Evolutionary conservation across 176 grass and related monocot genomes (phyloP).

Genomic region (Echinochloa phyllopogon): DNA sequence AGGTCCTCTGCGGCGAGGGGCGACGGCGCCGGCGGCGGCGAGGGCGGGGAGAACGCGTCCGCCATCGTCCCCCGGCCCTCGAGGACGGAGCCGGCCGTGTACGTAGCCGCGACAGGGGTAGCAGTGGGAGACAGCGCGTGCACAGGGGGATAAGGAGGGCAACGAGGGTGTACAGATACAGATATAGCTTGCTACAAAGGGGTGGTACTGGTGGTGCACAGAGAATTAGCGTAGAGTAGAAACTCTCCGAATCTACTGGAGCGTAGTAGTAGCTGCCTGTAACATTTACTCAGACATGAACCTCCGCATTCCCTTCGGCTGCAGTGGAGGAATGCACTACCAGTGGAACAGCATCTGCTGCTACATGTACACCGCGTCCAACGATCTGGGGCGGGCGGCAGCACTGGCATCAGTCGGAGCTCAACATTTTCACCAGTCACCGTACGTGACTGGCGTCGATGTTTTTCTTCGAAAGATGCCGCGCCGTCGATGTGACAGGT

Average conservation of each 20-base stretch:
- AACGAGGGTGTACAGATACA: constrained; percentile 1
- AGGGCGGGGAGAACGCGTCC: constrained; percentile 28
- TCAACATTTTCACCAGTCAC: neutral
- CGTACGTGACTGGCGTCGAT: neutral
- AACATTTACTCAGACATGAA: neutral
- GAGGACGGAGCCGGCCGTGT: neutral
- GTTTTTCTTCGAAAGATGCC: too few relatives aligned
- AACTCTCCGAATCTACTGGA: constrained; percentile 47
- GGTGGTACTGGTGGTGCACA: neutral
- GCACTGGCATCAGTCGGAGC: neutral
- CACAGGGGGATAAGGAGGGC: constrained; percentile 13
- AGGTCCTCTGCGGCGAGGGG: constrained; percentile 8
- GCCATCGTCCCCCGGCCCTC: neutral
- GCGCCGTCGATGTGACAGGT: neutral
- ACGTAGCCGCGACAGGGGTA: neutral
- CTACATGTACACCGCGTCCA: neutral
- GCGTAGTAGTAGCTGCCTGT: constrained; percentile 20
- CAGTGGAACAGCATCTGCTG: neutral
- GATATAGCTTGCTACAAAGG: neutral
- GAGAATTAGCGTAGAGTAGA: constrained; percentile 11
- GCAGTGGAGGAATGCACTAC: neutral
- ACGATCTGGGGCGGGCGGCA: neutral
- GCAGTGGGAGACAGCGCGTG: neutral
- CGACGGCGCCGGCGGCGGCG: constrained; percentile 21
- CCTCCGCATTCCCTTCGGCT: neutral